Percentiles rank a stretch among this genome's conserved stretches.
phyloP scores from a whole-genome alignment of 2,329 filamentous ascomycete genomes.

The Delphinella strobiligena region DNA sequence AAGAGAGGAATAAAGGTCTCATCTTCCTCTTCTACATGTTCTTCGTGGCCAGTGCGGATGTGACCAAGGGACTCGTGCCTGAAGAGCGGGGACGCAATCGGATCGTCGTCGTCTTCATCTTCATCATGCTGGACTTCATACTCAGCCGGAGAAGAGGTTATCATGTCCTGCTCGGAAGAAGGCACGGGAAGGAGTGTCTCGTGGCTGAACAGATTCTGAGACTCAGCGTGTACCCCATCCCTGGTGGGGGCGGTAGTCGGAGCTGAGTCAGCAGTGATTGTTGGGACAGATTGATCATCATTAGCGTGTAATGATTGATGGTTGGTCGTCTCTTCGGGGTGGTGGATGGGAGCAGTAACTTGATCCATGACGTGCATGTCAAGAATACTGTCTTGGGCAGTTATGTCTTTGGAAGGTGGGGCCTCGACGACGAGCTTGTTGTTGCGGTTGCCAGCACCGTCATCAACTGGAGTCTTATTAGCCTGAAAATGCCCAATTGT shows the following conservation, averaged over 20 bases:
- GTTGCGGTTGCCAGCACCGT: conserved; percentile 42
- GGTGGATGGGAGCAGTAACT: neutral
- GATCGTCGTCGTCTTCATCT: conserved; percentile 6
- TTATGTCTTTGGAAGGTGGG: too few relatives aligned
- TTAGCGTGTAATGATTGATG: conserved; percentile 2
- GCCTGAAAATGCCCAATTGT: neutral
- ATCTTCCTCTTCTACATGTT: conserved; percentile 14
- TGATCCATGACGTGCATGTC: neutral
- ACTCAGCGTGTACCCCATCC: conserved; percentile 4
- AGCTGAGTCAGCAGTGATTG: too few relatives aligned
- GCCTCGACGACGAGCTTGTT: conserved; percentile 35
- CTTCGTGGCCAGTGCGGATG: conserved; percentile 3
- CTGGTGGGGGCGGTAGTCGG: too few relatives aligned
- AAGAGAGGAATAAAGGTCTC: conserved; percentile 20
- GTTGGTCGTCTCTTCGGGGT: neutral
- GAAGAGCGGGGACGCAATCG: conserved; percentile 19
- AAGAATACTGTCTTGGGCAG: too few relatives aligned
- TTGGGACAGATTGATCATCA: too few relatives aligned
- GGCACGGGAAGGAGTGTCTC: conserved; percentile 5
- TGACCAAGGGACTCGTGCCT: conserved; percentile 23
- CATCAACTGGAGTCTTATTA: conserved; percentile 27
- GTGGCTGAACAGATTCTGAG: conserved; percentile 5
- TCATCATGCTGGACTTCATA: neutral
- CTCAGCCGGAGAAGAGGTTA: neutral
- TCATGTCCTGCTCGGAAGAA: neutral